Percentiles rank a stretch among this genome's conserved stretches.
These are phyloP conservation scores for Intubia oerlemansii DNA, from an alignment of 2,329 filamentous ascomycete genomes.

Conservation along the genomic window DNA sequence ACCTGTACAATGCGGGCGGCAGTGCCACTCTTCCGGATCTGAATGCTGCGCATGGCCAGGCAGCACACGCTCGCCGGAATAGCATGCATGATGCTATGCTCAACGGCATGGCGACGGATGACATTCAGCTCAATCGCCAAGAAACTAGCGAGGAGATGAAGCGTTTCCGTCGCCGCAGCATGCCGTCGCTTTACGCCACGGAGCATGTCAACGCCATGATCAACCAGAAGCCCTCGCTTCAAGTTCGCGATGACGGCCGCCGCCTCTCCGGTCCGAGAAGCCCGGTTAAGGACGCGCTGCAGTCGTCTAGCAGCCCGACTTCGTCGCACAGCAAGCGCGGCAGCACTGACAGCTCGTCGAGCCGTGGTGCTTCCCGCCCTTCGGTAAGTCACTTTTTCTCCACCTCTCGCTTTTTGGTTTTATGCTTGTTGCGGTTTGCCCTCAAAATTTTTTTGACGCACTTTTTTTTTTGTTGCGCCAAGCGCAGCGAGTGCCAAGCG, in stretches of 20 bases:
- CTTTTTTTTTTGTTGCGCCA: no score
- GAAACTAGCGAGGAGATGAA: slow-evolving; percentile 44
- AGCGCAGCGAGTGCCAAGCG: no score
- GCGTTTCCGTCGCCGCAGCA: slow-evolving; percentile 62
- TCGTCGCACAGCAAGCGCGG: slow-evolving; percentile 23
- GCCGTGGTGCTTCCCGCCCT: slow-evolving; percentile 36
- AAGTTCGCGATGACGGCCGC: no score
- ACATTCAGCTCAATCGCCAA: slow-evolving; percentile 40
- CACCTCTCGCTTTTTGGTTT: no score
- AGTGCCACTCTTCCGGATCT: no score
- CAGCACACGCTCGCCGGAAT: slow-evolving; percentile 27
- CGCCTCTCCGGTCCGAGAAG: slow-evolving; percentile 11
- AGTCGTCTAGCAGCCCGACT: slow-evolving; percentile 13
- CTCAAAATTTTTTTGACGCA: no score
- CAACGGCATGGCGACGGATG: slow-evolving; percentile 38
- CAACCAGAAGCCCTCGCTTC: slow-evolving; percentile 14
- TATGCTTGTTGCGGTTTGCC: no score
- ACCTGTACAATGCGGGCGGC: no score
- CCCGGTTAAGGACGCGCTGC: slow-evolving; percentile 17
- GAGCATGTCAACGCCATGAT: slow-evolving; percentile 18
- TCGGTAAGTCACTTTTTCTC: no score
- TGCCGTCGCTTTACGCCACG: slow-evolving; percentile 40
- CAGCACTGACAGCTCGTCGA: slow-evolving; percentile 45
- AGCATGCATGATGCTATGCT: slow-evolving; percentile 24
- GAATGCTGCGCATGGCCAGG: no score